Evolutionary conservation across 306 rosid species (phyloP).

Genomic region (Glycine soja): DNA sequence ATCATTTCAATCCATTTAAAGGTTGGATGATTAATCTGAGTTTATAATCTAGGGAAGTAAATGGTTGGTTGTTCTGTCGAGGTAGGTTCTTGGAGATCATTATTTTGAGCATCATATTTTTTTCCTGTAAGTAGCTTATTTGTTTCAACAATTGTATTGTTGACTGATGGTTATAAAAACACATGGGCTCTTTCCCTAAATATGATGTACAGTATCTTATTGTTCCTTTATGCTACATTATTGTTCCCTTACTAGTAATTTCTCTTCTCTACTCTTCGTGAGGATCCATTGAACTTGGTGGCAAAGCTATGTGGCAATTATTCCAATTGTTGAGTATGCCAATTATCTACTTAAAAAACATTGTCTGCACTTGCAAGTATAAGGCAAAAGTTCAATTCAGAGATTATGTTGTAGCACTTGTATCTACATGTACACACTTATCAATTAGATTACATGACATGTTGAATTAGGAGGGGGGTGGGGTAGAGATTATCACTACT

Average conservation of each 20-base stretch:
- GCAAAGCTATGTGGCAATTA: neutral
- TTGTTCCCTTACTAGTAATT: neutral
- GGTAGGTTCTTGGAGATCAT: conserved; percentile 40
- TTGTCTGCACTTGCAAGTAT: neutral
- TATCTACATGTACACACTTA: too few relatives aligned
- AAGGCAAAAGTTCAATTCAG: neutral
- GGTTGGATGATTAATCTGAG: too few relatives aligned
- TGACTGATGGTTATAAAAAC: neutral
- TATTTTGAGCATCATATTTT: conserved; percentile 44
- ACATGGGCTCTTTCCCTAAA: neutral
- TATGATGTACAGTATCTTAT: conserved; percentile 24
- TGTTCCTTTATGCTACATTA: neutral
- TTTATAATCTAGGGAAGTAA: conserved; percentile 22
- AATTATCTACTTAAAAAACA: too few relatives aligned
- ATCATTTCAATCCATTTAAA: conserved; percentile 13
- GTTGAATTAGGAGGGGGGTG: too few relatives aligned
- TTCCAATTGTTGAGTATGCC: too few relatives aligned
- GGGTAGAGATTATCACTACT: too few relatives aligned
- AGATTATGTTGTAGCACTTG: too few relatives aligned
- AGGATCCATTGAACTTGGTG: conserved; percentile 3
- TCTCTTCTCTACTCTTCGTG: neutral
- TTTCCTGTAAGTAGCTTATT: conserved; percentile 45
- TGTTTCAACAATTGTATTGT: conserved; percentile 25
- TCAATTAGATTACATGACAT: too few relatives aligned
- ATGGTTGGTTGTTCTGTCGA: conserved; percentile 29